phyloP scores from a whole-genome alignment of 163 green algal genomes.

The Scenedesmus sp. region DNA sequence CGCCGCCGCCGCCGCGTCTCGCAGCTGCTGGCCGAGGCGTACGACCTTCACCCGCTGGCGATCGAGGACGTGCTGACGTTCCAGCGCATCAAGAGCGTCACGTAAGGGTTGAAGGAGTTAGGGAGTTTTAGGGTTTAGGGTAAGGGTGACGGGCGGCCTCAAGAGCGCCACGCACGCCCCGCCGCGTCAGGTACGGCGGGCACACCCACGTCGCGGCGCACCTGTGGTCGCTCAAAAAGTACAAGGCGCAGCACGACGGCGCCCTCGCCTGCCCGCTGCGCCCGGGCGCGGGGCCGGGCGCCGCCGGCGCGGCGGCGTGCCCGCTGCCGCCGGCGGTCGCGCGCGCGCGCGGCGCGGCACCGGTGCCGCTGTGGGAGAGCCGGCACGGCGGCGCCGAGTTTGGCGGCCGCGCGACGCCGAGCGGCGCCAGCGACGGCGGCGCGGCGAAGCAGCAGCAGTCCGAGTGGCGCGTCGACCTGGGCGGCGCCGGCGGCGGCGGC shows the following conservation, averaged over 20 bases:
- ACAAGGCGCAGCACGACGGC: background rate
- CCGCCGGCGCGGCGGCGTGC: too few relatives aligned
- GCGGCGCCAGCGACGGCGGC: background rate
- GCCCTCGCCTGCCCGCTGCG: too few relatives aligned
- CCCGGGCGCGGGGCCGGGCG: too few relatives aligned
- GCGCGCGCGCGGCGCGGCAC: too few relatives aligned
- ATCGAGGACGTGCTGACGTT: slow-evolving; percentile 54
- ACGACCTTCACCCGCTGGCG: slow-evolving; percentile 59
- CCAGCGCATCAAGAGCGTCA: slow-evolving; percentile 35
- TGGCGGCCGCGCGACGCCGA: too few relatives aligned
- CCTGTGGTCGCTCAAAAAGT: slow-evolving; percentile 37
- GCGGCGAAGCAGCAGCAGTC: background rate
- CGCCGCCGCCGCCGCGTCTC: background rate
- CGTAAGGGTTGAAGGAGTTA: slow-evolving; percentile 11
- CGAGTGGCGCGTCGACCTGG: too few relatives aligned
- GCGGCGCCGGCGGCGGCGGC: background rate
- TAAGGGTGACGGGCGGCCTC: too few relatives aligned
- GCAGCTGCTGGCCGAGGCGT: slow-evolving; percentile 42
- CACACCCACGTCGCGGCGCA: slow-evolving; percentile 35
- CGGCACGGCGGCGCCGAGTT: too few relatives aligned
- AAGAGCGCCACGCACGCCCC: too few relatives aligned
- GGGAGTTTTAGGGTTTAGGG: background rate
- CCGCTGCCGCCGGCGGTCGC: too few relatives aligned
- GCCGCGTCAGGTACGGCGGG: background rate
- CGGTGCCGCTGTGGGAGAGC: too few relatives aligned